These are phyloP conservation scores for Syzygium oleosum DNA, from an alignment of 345 rosid species.

Conservation along the genomic window DNA sequence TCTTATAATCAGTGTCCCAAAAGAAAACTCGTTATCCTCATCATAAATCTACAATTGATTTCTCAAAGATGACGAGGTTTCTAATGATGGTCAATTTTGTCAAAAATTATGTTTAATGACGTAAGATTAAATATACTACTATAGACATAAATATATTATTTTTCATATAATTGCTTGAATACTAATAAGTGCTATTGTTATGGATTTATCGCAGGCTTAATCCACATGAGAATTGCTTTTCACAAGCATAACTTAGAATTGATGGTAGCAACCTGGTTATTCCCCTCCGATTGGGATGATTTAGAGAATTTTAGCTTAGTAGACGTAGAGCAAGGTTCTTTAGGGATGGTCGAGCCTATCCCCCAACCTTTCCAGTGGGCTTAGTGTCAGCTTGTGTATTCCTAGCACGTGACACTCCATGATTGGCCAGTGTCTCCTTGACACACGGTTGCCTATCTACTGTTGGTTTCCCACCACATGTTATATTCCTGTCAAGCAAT, in stretches of 20 bases:
- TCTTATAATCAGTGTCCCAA: not conserved
- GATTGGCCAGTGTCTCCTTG: not conserved
- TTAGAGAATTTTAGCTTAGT: not conserved
- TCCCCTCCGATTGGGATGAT: not conserved
- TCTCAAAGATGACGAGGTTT: not conserved
- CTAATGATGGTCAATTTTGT: not conserved
- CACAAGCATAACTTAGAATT: not conserved
- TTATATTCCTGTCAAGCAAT: not conserved
- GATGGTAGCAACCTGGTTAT: not conserved
- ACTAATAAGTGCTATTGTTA: not conserved
- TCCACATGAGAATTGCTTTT: not conserved
- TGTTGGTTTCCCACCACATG: not conserved
- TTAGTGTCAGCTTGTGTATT: not conserved
- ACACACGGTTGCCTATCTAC: not conserved
- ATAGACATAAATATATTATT: not conserved
- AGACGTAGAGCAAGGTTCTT: too few relatives aligned
- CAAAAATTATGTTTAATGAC: not conserved
- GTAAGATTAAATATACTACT: not conserved
- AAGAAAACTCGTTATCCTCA: not conserved
- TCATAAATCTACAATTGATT: not conserved
- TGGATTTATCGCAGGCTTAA: not conserved
- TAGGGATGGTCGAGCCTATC: not conserved
- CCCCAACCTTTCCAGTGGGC: not conserved
- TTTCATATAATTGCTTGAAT: not conserved
- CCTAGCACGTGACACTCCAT: not conserved